phyloP scores from a whole-genome alignment of 208 protist genomes.

The Novymonas esmeraldas region DNA sequence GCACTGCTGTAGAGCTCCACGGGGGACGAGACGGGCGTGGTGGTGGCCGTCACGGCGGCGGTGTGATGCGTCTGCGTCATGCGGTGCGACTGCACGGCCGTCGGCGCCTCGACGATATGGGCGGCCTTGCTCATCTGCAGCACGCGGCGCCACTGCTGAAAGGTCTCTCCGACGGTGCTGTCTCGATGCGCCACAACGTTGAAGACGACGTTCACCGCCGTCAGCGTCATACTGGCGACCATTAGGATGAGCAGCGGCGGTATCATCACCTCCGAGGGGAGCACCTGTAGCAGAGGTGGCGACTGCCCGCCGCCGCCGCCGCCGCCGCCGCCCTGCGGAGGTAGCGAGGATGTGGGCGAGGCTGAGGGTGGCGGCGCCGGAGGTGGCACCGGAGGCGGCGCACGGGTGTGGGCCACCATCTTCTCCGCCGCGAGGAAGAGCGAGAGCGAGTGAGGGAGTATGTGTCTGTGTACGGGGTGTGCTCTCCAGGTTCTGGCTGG shows the following conservation, averaged over 20 bases:
- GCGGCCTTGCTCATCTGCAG: constrained; percentile 37
- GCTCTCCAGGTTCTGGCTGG: too few species aligned
- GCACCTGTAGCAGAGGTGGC: constrained; percentile 13
- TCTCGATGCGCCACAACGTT: constrained; percentile 32
- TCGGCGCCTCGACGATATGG: constrained; percentile 37
- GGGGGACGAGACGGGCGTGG: constrained; percentile 8
- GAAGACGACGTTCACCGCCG: constrained; percentile 35
- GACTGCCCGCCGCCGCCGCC: neutral
- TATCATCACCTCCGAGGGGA: constrained; percentile 40
- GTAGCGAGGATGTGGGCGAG: too few species aligned
- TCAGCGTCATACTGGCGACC: constrained; percentile 38
- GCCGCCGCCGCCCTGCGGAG: too few species aligned
- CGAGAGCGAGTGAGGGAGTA: too few species aligned
- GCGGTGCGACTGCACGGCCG: constrained; percentile 17
- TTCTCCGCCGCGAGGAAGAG: too few species aligned
- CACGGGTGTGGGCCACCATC: too few species aligned
- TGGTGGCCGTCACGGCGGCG: constrained; percentile 5
- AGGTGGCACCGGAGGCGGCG: too few species aligned
- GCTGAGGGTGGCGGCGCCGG: neutral
- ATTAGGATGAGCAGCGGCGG: constrained; percentile 42
- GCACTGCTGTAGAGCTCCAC: constrained; percentile 30
- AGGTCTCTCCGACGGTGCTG: constrained; percentile 18
- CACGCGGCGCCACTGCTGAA: constrained; percentile 40
- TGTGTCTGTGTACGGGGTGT: too few species aligned
- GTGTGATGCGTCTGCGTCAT: constrained; percentile 19